Evolutionary conservation across 2,329 filamentous ascomycete genomes (phyloP), one percentile per base, ranked within the genome.

Genomic region (Penicillium sp.): DNA sequence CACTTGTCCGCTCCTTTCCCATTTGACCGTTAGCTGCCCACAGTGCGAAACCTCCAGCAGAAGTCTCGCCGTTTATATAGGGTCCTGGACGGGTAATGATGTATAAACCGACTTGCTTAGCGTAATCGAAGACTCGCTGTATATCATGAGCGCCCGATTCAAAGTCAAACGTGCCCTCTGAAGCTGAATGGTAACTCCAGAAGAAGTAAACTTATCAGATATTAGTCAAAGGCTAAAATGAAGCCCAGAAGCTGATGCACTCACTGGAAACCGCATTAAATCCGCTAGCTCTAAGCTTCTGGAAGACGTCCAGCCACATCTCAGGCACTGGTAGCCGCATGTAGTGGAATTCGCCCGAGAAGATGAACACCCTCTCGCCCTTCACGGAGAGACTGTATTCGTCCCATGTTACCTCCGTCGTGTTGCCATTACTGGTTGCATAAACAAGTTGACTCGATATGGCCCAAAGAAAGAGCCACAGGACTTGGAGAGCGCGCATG

Each of bases 271-370:
- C 73, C 16, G 81, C 72, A 66, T 83, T 84, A 67, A 82, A 82
- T 0, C 81, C 82, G 62, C 78, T 80, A 9, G 82, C 79, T 59
- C 77, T 77, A 57, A 83, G 75, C 57, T 83, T 84, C 52, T 84
- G 80, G 55, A 84, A 82, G 33, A 84, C 78, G 60, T 84, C 81
- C 37, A 80, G 63, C 79, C 82, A 84, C 26, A 84, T 62, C 51
- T 83, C 82, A 0, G 81, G 82, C 0, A 83, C 80, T 0, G 81
- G 82, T 33, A 84, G 73, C 3, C 82, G 75, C 59, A 79, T 75
- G 55, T 83, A 84, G 59, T 84, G 82, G 43, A 84, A 83, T 59
- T 84, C 81, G 24, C 77, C 80, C 1, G 73, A 75, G 60, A 79
- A 80, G 27, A 83, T 72, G 47, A 80, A 79, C 3, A 82, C 65